Evolutionary conservation across 192 early-diverging fungal species (phyloP).

Genomic region (Coemansia sp.): DNA sequence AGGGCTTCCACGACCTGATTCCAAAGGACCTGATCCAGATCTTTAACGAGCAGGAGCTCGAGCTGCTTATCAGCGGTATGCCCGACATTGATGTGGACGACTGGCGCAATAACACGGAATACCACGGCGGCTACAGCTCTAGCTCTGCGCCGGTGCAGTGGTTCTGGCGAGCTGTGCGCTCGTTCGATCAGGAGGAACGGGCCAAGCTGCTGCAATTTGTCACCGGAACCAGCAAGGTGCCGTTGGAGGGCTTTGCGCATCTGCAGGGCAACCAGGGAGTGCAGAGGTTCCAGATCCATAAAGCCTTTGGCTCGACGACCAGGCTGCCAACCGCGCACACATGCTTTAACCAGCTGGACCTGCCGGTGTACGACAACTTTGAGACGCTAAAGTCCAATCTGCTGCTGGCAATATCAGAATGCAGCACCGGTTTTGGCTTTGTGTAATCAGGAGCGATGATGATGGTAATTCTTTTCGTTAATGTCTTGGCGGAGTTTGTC

Average conservation of each 20-base stretch:
- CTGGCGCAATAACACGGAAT: conserved; percentile 98
- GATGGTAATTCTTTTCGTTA: conserved; percentile 7
- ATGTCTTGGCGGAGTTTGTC: no score
- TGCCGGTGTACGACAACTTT: conserved; percentile 91
- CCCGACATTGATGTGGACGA: conserved; percentile 99
- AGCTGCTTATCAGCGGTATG: conserved; percentile 95
- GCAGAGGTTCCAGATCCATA: conserved; percentile 99
- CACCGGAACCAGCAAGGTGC: conserved; percentile 97
- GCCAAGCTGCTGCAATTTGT: conserved; percentile 98
- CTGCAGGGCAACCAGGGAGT: conserved; percentile 92
- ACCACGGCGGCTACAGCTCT: conserved; percentile 85
- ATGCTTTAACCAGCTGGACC: conserved; percentile 98
- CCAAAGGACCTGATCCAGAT: conserved; percentile 90
- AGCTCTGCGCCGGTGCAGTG: conserved; percentile 91
- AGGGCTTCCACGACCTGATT: conserved; percentile 95
- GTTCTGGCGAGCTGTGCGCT: conserved; percentile 98
- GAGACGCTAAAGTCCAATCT: conserved; percentile 81
- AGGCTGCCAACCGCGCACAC: conserved; percentile 97
- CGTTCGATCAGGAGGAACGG: conserved; percentile 95
- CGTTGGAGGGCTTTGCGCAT: conserved; percentile 90
- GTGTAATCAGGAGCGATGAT: conserved; percentile 54
- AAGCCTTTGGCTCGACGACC: conserved; percentile 81
- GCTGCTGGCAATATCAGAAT: conserved; percentile 87
- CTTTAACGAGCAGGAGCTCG: conserved; percentile 98
- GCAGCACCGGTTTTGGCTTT: conserved; percentile 90